Evolutionary conservation across 768 basidiomycete species (phyloP).

Genomic region (Boletus insuetus): DNA sequence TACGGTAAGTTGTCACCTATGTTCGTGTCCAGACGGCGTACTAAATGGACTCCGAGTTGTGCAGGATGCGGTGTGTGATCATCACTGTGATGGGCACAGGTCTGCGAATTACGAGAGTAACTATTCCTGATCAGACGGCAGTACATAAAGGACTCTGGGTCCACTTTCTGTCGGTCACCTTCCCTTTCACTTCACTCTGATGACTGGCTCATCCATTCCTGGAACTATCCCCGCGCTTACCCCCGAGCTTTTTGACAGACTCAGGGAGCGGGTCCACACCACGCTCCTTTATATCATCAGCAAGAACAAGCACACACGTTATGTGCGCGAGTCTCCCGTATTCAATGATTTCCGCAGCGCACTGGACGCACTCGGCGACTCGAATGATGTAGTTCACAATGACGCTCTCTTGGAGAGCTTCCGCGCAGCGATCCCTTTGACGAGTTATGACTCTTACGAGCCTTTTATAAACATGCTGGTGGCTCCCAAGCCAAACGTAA

Average conservation of each 20-base stretch:
- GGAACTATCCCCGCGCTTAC: background rate
- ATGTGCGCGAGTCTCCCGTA: conserved; percentile 11
- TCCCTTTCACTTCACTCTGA: background rate
- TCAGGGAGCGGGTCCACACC: conserved; percentile 2
- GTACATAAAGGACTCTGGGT: no score
- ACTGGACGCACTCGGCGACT: conserved; percentile 2
- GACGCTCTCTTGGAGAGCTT: conserved; percentile 12
- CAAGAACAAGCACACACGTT: conserved; percentile 14
- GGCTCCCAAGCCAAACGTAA: background rate
- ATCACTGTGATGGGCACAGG: no score
- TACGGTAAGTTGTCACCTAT: no score
- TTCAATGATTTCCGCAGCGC: conserved; percentile 11
- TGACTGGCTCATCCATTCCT: background rate
- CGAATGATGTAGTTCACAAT: background rate
- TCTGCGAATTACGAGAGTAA: no score
- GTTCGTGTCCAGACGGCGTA: no score
- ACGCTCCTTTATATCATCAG: conserved; percentile 10
- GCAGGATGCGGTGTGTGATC: no score
- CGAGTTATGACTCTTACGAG: conserved; percentile 21
- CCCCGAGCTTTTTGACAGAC: background rate
- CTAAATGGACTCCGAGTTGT: no score
- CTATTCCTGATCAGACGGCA: no score
- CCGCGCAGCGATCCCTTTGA: conserved; percentile 18
- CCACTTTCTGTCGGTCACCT: no score
- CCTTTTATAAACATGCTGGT: conserved; percentile 14